Evolutionary conservation across 371 early-diverging fungal genomes (phyloP).

Genomic region (Syncephalastrum sp.): DNA sequence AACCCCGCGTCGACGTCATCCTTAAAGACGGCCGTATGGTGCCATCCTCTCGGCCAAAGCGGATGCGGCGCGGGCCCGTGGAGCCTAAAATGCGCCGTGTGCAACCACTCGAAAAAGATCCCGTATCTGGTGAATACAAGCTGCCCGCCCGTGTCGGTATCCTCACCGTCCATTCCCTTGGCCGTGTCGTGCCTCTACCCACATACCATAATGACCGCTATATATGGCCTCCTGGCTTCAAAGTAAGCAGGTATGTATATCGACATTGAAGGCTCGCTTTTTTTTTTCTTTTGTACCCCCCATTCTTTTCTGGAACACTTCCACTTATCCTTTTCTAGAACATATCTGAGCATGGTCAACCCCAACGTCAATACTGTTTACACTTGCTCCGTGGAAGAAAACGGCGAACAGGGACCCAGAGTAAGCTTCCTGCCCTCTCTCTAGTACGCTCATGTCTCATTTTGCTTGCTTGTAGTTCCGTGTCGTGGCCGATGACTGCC

Average conservation of each 20-base stretch:
- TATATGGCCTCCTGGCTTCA: slow-evolving; percentile 90
- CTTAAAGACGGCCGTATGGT: slow-evolving; percentile 19
- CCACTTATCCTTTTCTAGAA: slow-evolving; percentile 26
- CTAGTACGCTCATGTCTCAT: neutral
- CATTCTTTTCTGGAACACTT: neutral
- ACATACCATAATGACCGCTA: slow-evolving; percentile 87
- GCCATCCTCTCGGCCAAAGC: slow-evolving; percentile 42
- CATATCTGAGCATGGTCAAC: slow-evolving; percentile 74
- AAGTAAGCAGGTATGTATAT: slow-evolving; percentile 41
- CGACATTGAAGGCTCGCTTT: neutral
- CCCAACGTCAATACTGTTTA: slow-evolving; percentile 59
- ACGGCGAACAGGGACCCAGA: slow-evolving; percentile 70
- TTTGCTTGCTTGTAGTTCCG: slow-evolving; percentile 52
- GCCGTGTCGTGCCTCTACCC: slow-evolving; percentile 72
- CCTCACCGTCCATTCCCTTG: slow-evolving; percentile 69
- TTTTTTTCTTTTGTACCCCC: neutral
- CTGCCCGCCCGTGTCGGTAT: slow-evolving; percentile 80
- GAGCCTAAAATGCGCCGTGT: slow-evolving; percentile 42
- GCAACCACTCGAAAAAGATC: slow-evolving; percentile 60
- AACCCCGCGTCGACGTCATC: slow-evolving; percentile 15
- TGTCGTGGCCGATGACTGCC: slow-evolving; percentile 72
- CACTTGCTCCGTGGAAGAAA: slow-evolving; percentile 75
- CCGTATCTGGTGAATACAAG: slow-evolving; percentile 58
- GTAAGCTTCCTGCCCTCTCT: slow-evolving; percentile 14
- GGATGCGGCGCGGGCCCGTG: slow-evolving; percentile 34